These are phyloP conservation scores for Cutaneotrichosporon dermatis DNA, from an alignment of 1,284 basidiomycete genomes.

Conservation along the genomic window DNA sequence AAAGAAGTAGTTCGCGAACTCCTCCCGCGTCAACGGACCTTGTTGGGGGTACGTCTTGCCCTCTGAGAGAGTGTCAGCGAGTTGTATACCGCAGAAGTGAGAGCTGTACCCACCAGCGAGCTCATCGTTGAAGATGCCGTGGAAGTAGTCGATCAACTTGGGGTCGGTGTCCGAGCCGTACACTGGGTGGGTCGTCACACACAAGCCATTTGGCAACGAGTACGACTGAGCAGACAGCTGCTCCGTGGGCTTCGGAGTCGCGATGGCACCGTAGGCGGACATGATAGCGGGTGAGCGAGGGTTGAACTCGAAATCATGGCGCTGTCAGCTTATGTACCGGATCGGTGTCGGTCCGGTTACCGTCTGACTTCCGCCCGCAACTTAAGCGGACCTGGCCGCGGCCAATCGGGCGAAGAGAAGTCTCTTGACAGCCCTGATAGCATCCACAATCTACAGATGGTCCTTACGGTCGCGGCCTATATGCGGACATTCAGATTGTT, in stretches of 20 bases:
- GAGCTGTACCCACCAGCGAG: slow-evolving; percentile 54
- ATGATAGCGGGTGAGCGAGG: slow-evolving; percentile 10
- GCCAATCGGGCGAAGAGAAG: not conserved
- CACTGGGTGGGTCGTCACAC: slow-evolving; percentile 61
- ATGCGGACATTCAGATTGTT: not conserved
- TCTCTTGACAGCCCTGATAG: not conserved
- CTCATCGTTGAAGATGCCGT: slow-evolving; percentile 64
- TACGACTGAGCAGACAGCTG: slow-evolving; percentile 47
- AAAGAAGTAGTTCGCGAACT: slow-evolving; percentile 67
- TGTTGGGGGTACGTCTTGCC: slow-evolving; percentile 83
- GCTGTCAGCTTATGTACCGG: not conserved
- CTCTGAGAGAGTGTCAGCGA: slow-evolving; percentile 20
- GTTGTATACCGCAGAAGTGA: too few relatives aligned
- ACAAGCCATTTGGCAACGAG: slow-evolving; percentile 30
- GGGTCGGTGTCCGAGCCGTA: slow-evolving; percentile 54
- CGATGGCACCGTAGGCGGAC: slow-evolving; percentile 54
- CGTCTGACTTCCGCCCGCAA: not conserved
- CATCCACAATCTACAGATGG: not conserved
- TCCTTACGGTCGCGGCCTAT: not conserved
- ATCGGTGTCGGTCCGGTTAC: not conserved
- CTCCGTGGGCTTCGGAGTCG: slow-evolving; percentile 29
- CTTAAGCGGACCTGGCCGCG: slow-evolving; percentile 2
- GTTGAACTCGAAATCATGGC: not conserved
- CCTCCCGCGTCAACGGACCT: slow-evolving; percentile 54
- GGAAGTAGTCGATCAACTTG: slow-evolving; percentile 62